Conservation (phyloP, 2,329 filamentous ascomycete species). For the Hypoxylon sp. region DNA sequence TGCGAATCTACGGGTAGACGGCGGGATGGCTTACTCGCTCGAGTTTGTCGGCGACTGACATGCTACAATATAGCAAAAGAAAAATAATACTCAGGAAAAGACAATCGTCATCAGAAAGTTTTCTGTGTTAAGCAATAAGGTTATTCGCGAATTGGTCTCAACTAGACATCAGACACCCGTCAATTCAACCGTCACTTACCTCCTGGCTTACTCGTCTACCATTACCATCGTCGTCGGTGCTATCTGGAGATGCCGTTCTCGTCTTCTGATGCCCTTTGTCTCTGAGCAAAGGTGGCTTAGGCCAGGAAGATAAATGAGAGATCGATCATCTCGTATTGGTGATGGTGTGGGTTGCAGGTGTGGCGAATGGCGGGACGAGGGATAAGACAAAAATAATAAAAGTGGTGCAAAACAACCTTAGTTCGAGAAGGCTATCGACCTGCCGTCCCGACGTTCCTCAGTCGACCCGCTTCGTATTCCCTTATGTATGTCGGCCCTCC, state of each 20-base stretch:
- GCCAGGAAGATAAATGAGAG: background rate
- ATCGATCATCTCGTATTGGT: slow-evolving; percentile 34
- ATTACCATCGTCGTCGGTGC: background rate
- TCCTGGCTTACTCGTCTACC: slow-evolving; percentile 5
- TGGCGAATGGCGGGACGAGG: slow-evolving; percentile 18
- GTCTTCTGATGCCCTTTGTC: background rate
- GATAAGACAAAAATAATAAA: slow-evolving; percentile 35
- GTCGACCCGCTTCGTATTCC: slow-evolving; percentile 47
- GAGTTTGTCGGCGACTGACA: slow-evolving; percentile 40
- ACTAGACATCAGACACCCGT: slow-evolving; percentile 29
- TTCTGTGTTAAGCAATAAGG: slow-evolving; percentile 32
- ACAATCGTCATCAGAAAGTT: slow-evolving; percentile 26
- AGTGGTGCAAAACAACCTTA: slow-evolving; percentile 36
- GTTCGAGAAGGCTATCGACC: slow-evolving; percentile 41
- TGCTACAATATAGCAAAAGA: slow-evolving; percentile 13
- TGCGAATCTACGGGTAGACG: slow-evolving; percentile 10
- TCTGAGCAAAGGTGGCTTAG: background rate
- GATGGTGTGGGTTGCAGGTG: slow-evolving; percentile 26
- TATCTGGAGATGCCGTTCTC: background rate
- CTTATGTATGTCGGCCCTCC: slow-evolving; percentile 20
- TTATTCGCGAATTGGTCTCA: slow-evolving; percentile 34
- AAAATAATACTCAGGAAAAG: slow-evolving; percentile 24
- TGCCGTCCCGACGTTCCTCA: slow-evolving; percentile 20
- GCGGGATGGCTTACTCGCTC: slow-evolving; percentile 24
- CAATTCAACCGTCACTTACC: slow-evolving; percentile 11